Percentiles rank a stretch among this genome's conserved stretches.
phyloP scores from a whole-genome alignment of 345 rosid species.

The Eucalyptus urophylla region DNA sequence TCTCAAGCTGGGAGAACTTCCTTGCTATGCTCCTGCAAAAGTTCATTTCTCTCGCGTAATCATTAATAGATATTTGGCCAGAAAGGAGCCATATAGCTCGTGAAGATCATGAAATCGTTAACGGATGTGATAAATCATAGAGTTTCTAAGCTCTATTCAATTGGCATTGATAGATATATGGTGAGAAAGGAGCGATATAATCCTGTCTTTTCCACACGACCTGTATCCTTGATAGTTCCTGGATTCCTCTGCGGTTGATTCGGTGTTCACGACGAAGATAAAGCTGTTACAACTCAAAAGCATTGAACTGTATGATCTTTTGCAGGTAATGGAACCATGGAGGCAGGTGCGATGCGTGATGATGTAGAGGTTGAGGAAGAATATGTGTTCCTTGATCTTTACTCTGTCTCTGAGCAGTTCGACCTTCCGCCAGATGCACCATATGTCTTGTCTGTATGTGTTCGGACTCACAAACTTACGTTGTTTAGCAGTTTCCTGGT shows the following conservation, averaged over 20 bases:
- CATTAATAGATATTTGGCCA: not conserved
- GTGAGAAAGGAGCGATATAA: not conserved
- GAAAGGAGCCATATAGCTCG: not conserved
- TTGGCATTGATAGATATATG: not conserved
- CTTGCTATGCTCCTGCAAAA: rapidly evolving
- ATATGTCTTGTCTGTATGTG: conserved; percentile 33
- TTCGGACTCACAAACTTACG: not conserved
- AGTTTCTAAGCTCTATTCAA: not conserved
- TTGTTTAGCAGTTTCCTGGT: not conserved
- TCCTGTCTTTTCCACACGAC: not conserved
- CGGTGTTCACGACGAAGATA: not conserved
- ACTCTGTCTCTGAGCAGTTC: conserved; percentile 20
- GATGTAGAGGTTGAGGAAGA: conserved; percentile 20
- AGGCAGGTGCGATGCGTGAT: conserved; percentile 1
- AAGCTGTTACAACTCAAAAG: not conserved
- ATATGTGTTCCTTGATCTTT: conserved; percentile 44
- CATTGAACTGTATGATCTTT: not conserved
- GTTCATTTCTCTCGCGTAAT: not conserved
- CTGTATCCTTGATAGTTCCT: not conserved
- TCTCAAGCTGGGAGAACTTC: not conserved
- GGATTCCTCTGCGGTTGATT: not conserved
- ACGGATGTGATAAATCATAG: not conserved
- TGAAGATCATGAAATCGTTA: not conserved
- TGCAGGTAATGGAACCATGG: conserved; percentile 8
- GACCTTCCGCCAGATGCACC: conserved; percentile 37